phyloP scores from a whole-genome alignment of 1,284 basidiomycete species.

The Hortiboletus rubellus region DNA sequence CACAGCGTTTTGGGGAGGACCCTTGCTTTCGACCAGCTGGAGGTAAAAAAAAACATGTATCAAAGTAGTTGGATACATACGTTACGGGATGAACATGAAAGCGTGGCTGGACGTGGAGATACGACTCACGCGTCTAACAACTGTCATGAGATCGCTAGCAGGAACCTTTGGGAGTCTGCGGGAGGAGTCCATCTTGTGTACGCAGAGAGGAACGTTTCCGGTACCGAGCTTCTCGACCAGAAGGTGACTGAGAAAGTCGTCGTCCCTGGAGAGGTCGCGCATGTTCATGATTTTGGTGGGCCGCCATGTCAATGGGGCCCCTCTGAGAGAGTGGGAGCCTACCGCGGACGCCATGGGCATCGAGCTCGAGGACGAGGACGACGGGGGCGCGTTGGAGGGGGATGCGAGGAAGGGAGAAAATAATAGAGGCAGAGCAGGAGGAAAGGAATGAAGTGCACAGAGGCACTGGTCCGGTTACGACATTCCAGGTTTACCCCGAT shows the following conservation, averaged over 20 bases:
- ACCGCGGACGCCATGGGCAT: conserved; percentile 43
- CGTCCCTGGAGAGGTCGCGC: conserved; percentile 80
- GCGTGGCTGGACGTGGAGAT: conserved; percentile 27
- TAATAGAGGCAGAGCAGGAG: conserved; percentile 33
- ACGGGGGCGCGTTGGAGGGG: conserved; percentile 22
- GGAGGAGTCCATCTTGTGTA: conserved; percentile 82
- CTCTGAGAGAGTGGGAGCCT: conserved; percentile 32
- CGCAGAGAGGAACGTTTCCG: conserved; percentile 68
- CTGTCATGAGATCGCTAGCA: conserved; percentile 60
- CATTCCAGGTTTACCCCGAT: conserved; percentile 21
- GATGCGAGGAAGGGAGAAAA: conserved; percentile 21
- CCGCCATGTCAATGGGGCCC: conserved; percentile 54
- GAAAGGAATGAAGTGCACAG: conserved; percentile 20
- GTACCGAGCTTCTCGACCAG: conserved; percentile 84
- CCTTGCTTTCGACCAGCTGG: conserved; percentile 62
- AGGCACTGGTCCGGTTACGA: conserved; percentile 35
- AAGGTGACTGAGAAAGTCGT: conserved; percentile 83
- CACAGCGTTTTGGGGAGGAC: conserved; percentile 52
- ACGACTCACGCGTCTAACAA: conserved; percentile 72
- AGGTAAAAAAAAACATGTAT: conserved; percentile 9
- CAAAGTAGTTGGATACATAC: conserved; percentile 14
- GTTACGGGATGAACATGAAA: conserved; percentile 29
- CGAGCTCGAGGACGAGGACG: conserved; percentile 27
- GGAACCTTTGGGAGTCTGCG: conserved; percentile 72
- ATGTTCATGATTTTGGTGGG: conserved; percentile 85